These are phyloP conservation scores for Brasenia schreberi DNA, from an alignment of 164 flowering plant genomes.

Conservation along the genomic window DNA sequence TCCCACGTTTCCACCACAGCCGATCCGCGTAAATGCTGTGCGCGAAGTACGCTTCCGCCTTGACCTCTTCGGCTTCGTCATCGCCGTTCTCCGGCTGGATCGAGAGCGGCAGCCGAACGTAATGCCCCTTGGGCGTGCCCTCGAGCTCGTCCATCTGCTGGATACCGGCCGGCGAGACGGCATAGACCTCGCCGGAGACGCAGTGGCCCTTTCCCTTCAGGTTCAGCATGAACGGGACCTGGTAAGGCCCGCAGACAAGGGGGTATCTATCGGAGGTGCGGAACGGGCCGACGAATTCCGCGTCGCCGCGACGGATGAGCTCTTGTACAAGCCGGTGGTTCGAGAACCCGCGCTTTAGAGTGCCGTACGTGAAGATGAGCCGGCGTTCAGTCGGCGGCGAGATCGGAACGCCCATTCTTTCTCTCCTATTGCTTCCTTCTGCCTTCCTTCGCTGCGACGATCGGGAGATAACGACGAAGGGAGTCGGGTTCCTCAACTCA, in stretches of 20 bases:
- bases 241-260: constrained; percentile 80
- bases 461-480: background rate
- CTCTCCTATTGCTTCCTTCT: background rate
- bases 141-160: constrained; percentile 60
- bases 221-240: constrained; percentile 79
- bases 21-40: constrained; percentile 51
- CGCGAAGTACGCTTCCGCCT: constrained; percentile 66
- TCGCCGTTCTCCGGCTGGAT: constrained; percentile 4
- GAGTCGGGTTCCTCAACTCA: background rate
- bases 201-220: constrained; percentile 45
- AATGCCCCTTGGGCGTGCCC: constrained; percentile 48
- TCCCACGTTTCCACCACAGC: constrained; percentile 61
- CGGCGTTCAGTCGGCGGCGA: background rate
- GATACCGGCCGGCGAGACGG: constrained; percentile 42
- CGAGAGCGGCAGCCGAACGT: constrained; percentile 43
- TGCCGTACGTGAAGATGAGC: constrained; percentile 80
- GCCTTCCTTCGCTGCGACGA: background rate
- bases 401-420: background rate
- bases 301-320: constrained; percentile 45
- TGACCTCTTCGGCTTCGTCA: constrained; percentile 1
- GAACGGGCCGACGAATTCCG: constrained; percentile 33
- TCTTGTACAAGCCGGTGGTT: constrained; percentile 62
- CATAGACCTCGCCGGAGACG: constrained; percentile 71
- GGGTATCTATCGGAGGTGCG: constrained; percentile 38
- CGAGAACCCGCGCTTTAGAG: constrained; percentile 67